These are phyloP conservation scores for Malus hybrid DNA, from an alignment of 331 rosid species.

Conservation along the genomic window DNA sequence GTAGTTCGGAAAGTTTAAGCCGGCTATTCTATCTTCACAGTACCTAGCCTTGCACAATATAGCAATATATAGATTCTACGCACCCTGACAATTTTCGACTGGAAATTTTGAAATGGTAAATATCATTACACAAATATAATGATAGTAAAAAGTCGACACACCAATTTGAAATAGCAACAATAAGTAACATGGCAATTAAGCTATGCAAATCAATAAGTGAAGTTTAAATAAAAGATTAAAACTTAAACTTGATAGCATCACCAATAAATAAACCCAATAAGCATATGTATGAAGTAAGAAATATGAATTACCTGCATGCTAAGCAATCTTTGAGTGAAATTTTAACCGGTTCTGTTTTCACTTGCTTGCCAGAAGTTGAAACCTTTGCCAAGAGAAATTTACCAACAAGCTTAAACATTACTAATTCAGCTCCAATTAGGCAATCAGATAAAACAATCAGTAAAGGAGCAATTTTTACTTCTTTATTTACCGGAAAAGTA, in stretches of 20 bases:
- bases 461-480: not conserved
- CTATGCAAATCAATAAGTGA: not conserved
- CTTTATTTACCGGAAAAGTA: not conserved
- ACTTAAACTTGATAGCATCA: not conserved
- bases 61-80: not conserved
- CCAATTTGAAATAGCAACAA: not conserved
- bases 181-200: not conserved
- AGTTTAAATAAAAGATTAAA: not conserved
- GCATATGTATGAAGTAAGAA: not conserved
- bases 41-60: not conserved
- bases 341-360: constrained; percentile 73
- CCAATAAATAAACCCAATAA: not conserved
- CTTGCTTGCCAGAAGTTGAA: constrained; percentile 37
- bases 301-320: constrained; percentile 79
- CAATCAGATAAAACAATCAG: not conserved
- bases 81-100: not conserved
- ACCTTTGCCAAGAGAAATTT: constrained; percentile 26
- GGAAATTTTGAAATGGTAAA: not conserved
- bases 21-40: not conserved
- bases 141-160: not conserved
- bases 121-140: not conserved
- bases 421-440: not conserved
- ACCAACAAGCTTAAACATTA: not conserved
- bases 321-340: constrained; percentile 92
- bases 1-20: not conserved